Evolutionary conservation across 306 rosid genomes (phyloP), one percentile per base, ranked within the genome.

Genomic region (Argentina anserina): DNA sequence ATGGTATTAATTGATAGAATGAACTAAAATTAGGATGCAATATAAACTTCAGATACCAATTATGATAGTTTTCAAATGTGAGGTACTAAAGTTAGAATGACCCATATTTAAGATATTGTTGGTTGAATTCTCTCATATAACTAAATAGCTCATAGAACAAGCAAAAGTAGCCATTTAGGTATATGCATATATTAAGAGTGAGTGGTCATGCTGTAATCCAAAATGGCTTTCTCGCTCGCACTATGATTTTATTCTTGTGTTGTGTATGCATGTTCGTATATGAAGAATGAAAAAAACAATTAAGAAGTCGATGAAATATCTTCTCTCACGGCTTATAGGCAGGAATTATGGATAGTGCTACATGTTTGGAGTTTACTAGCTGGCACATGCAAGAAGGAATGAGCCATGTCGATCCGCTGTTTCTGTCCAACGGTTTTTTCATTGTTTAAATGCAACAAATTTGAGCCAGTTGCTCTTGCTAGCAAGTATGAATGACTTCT

Each of bases 311-410:
- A 69, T 50, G 28, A 82, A 70, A 81, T 73, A 56, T 77, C 80
- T 37, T 82, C 55, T 77, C 69, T 68, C 76, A 28, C 26, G 25
- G 75, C 20, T 52, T 66, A 46, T 50, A 23, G 53, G 52, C 37
- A 68, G 59, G 28, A 52, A 26, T 56, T 25, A 64, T 40, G 41
- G 63, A 49, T 23, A 37, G 71, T 70, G 78, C 74, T 78, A 67
- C 78, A 26, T 83, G 80, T 70, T 87, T 87, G 90, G 81, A 87
- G 39, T 53, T 84, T 79, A 75, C 80, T 75, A 70, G 75, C 85
- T 74, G 43, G 40, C 52, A 42, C 65, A 59, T 59, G 40, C 18
- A 15, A 7, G 9, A 59, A 59, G 75, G 84, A 84, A 82, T 76
- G 77, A 78, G 64, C 18, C 62, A 26, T 25, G 62, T 6, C 3